Base-by-base conservation (phyloP, 116 monocot species). In the Trichopus zeylanicus region DNA sequence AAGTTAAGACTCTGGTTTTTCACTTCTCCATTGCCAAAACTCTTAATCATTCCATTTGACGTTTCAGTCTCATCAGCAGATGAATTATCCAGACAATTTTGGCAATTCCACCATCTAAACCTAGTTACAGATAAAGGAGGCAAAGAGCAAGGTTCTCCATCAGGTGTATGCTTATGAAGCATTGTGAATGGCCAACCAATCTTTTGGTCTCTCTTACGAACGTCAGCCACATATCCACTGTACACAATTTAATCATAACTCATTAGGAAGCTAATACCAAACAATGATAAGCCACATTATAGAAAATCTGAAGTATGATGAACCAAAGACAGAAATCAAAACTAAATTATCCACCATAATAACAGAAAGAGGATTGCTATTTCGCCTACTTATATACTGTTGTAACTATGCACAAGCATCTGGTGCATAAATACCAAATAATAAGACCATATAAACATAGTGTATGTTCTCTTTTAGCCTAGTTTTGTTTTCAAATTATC, bases 151-250 rank as follows among this genome's bases (percentile, higher is more conserved):
- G 65, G 16, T 38, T 65, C 33, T 52, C 64, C 55, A 20, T 69
- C 65, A 8, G 66, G 31, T 22, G 61, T 49, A 31, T 56, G 38
- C 10, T 73, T 28, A 48, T 64, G 47, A 59, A 51, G 56, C 28
- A 53, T 26, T 29, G 29, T 37, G 49, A 88, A 83, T 54, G 88
- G 88, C 76, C 76, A 80, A 61, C 80, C 79, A 46, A 51, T 37
- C 32, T 71, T 72, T 31, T 39, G 24, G 63, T 88, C 53, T 52
- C 52, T 71, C 59, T 77, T 83, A 39, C 83, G 79, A 46, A 80
- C 60, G 15, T 74, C 72, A 51, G 74, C 47, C 57, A 88, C 88
- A 73, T 71, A 83, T 31, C 74, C 80, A 59, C 88, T 88, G 67
- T 16, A 19, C 13, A n/a, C 31, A 72, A 34, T n/a, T 42, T 31